Percentiles rank a stretch among this genome's conserved stretches.
phyloP scores from a whole-genome alignment of 495 filamentous ascomycete species.

The Aspergillus taichungensis region DNA sequence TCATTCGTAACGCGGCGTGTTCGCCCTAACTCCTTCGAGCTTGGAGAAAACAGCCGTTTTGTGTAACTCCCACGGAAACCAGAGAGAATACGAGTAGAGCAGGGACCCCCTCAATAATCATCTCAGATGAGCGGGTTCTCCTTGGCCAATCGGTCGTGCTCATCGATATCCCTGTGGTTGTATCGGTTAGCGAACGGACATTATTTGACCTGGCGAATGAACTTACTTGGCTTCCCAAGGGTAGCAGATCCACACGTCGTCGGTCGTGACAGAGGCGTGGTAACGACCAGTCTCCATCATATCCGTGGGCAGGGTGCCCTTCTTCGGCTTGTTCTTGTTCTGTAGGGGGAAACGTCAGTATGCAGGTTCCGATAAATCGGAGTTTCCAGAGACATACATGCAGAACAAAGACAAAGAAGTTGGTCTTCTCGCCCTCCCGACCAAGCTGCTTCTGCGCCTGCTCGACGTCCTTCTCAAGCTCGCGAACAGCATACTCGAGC shows the following conservation, averaged over 20 bases:
- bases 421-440: slow-evolving; percentile 59
- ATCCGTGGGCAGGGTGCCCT: slow-evolving; percentile 71
- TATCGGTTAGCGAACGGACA: slow-evolving; percentile 6
- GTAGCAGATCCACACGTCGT: slow-evolving; percentile 97
- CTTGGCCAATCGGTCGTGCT: slow-evolving; percentile 69
- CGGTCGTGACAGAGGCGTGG: slow-evolving; percentile 75
- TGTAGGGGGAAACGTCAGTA: slow-evolving; percentile 27
- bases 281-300: slow-evolving; percentile 73
- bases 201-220: not conserved
- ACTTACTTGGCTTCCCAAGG: slow-evolving; percentile 91
- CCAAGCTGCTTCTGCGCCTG: slow-evolving; percentile 63
- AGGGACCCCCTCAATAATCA: not conserved
- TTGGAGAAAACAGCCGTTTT: slow-evolving; percentile 1
- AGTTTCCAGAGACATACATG: no score
- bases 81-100: not conserved
- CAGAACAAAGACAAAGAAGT: slow-evolving; percentile 89
- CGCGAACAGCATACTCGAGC: slow-evolving; percentile 90
- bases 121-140: slow-evolving; percentile 35
- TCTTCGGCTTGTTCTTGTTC: slow-evolving; percentile 97
- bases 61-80: slow-evolving; percentile 6
- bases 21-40: slow-evolving; percentile 2
- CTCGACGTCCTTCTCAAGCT: slow-evolving; percentile 96
- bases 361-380: no score
- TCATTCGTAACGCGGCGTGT: slow-evolving; percentile 16
- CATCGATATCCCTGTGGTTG: slow-evolving; percentile 68